A percentile compares a stretch with the other conserved stretches of the same genome.
Evolutionary conservation across 164 flowering plant species (phyloP).

Genomic region (Akebia trifoliata): DNA sequence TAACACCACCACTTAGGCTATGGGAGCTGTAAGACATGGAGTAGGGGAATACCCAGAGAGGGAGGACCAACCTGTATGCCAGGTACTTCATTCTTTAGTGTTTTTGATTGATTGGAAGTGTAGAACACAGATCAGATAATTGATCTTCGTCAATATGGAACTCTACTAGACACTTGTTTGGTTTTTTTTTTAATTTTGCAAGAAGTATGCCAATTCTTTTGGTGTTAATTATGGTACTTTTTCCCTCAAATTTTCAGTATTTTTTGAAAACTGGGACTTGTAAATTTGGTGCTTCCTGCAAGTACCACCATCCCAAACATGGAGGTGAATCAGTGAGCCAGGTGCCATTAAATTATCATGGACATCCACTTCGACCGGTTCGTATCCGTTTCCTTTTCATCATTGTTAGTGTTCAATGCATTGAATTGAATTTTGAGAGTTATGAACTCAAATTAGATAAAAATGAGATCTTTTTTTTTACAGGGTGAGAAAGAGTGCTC

Average conservation of each 20-base stretch:
- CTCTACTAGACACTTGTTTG: neutral
- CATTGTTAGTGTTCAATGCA: neutral
- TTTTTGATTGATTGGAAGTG: neutral
- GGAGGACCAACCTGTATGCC: constrained; percentile 74
- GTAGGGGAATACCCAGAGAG: constrained; percentile 82
- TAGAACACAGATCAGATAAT: neutral
- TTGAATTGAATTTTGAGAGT: neutral
- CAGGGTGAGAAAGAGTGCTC: constrained; percentile 97
- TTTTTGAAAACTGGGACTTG: constrained; percentile 83
- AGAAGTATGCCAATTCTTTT: neutral
- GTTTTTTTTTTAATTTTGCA: neutral
- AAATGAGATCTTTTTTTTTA: neutral
- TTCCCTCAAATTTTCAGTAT: constrained; percentile 43
- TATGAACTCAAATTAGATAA: neutral
- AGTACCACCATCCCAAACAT: constrained; percentile 85
- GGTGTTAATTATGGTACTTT: neutral
- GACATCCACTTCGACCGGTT: constrained; percentile 90
- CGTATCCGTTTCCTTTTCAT: constrained; percentile 19
- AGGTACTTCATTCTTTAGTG: constrained; percentile 41
- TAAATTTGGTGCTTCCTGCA: constrained; percentile 87
- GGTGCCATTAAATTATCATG: constrained; percentile 56
- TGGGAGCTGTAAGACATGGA: constrained; percentile 41
- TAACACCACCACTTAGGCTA: constrained; percentile 30
- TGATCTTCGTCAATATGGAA: neutral
- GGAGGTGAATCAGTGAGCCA: constrained; percentile 49